Percentiles rank a stretch among this genome's conserved stretches.
Evolutionary conservation across 331 rosid genomes (phyloP).

Genomic region (Quercus tomentella): DNA sequence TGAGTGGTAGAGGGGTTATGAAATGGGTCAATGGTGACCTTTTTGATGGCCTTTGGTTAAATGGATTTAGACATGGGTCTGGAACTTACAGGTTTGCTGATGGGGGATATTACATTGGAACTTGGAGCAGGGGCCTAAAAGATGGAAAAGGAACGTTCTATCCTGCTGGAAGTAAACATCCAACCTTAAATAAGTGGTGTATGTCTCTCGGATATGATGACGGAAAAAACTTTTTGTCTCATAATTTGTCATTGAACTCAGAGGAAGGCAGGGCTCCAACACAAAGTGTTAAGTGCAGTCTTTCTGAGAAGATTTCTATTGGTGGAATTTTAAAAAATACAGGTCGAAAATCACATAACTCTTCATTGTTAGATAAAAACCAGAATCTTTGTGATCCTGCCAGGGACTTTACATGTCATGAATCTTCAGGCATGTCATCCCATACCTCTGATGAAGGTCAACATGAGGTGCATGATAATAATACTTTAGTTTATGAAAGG

Average conservation of each 20-base stretch:
- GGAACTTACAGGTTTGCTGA: slow-evolving; percentile 71
- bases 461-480: slow-evolving; percentile 24
- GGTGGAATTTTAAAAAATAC: slow-evolving; percentile 40
- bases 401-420: slow-evolving; percentile 23
- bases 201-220: slow-evolving; percentile 29
- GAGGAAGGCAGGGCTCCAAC: slow-evolving; percentile 23
- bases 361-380: slow-evolving; percentile 31
- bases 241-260: slow-evolving; percentile 32
- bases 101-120: slow-evolving; percentile 70
- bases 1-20: slow-evolving; percentile 82
- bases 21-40: slow-evolving; percentile 74
- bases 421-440: slow-evolving; percentile 31
- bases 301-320: slow-evolving; percentile 40
- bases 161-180: slow-evolving; percentile 58
- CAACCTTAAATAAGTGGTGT: slow-evolving; percentile 41
- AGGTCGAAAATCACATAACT: slow-evolving; percentile 39
- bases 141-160: slow-evolving; percentile 82
- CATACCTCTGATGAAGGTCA: slow-evolving; percentile 34
- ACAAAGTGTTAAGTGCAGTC: slow-evolving; percentile 48
- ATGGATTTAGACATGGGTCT: slow-evolving; percentile 70
- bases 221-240: slow-evolving; percentile 15
- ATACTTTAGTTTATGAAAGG: slow-evolving; percentile 53
- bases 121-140: slow-evolving; percentile 70
- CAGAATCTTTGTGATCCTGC: slow-evolving; percentile 24
- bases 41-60: slow-evolving; percentile 69